These are phyloP conservation scores for Phytophthora hibernalis DNA, from an alignment of 352 stramenopile species.

Conservation along the genomic window DNA sequence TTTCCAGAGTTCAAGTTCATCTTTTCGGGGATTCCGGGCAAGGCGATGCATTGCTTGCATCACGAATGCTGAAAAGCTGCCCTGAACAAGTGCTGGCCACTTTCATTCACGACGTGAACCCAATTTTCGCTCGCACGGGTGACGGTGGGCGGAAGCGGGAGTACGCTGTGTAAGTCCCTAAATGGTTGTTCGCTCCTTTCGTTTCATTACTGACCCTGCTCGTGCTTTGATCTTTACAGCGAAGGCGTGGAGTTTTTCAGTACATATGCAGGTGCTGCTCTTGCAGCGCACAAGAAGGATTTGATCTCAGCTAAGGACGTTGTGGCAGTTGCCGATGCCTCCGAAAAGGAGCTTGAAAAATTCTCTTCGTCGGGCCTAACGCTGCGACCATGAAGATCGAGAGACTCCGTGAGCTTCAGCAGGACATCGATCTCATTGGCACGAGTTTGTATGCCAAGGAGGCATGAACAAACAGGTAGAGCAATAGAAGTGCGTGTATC, in stretches of 20 bases:
- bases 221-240: constrained; percentile 34
- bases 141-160: constrained; percentile 66
- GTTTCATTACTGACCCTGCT: not conserved
- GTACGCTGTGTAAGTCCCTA: constrained; percentile 64
- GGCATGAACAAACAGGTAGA: constrained; percentile 3
- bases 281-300: constrained; percentile 62
- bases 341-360: constrained; percentile 56
- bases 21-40: constrained; percentile 88
- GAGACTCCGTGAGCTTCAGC: constrained; percentile 48
- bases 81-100: constrained; percentile 68
- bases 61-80: constrained; percentile 60
- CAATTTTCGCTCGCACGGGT: constrained; percentile 56
- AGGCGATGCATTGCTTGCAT: constrained; percentile 78
- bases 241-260: constrained; percentile 80
- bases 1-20: constrained; percentile 90
- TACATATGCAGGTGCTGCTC: constrained; percentile 70
- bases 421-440: constrained; percentile 47
- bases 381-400: constrained; percentile 47
- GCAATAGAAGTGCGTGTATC: constrained; percentile 17
- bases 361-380: constrained; percentile 56
- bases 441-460: constrained; percentile 17
- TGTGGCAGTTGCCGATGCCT: constrained; percentile 44
- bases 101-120: constrained; percentile 87
- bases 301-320: constrained; percentile 67
- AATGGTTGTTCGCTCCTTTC: not conserved